Percentiles rank a stretch among this genome's conserved stretches.
These are phyloP conservation scores for Pezizomycotina sp. DNA, from an alignment of 2,329 filamentous ascomycete species.

Conservation along the genomic window DNA sequence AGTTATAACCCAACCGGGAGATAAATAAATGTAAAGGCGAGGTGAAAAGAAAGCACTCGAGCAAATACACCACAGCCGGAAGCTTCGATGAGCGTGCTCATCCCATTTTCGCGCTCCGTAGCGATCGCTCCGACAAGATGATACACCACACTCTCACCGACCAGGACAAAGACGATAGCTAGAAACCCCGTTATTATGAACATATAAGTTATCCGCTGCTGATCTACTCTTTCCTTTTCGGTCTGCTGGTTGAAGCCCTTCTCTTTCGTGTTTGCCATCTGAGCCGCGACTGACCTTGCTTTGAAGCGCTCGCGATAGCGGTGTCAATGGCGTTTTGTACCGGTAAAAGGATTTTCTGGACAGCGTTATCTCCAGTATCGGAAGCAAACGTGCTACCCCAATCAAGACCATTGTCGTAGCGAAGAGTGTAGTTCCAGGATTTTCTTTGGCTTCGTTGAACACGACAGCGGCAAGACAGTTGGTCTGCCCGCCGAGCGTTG, in stretches of 20 bases:
- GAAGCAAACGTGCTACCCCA: constrained; percentile 29
- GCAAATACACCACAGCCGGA: constrained; percentile 71
- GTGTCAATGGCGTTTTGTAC: constrained; percentile 63
- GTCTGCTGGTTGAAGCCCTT: constrained; percentile 63
- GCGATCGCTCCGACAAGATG: constrained; percentile 77
- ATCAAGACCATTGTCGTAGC: constrained; percentile 52
- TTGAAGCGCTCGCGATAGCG: constrained; percentile 46
- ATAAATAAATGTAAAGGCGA: constrained; percentile 67
- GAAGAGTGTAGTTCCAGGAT: constrained; percentile 77
- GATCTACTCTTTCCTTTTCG: constrained; percentile 45
- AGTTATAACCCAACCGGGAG: constrained; percentile 69
- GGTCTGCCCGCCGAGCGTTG: constrained; percentile 48
- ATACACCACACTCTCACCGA: constrained; percentile 66
- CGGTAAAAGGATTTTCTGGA: constrained; percentile 56
- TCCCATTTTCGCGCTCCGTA: constrained; percentile 68
- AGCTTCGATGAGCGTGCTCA: constrained; percentile 74
- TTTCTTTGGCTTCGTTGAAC: constrained; percentile 46
- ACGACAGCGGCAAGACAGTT: constrained; percentile 57
- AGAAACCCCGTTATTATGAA: constrained; percentile 57
- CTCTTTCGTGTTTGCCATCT: constrained; percentile 37
- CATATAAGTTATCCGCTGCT: constrained; percentile 40
- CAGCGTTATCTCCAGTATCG: constrained; percentile 50
- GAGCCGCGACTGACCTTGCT: constrained; percentile 8
- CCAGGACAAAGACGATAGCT: constrained; percentile 62
- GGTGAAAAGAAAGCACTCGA: constrained; percentile 60